Evolutionary conservation across 192 early-diverging fungal genomes (phyloP), one percentile per base, ranked within the genome.

Genomic region (Backusella westeae): DNA sequence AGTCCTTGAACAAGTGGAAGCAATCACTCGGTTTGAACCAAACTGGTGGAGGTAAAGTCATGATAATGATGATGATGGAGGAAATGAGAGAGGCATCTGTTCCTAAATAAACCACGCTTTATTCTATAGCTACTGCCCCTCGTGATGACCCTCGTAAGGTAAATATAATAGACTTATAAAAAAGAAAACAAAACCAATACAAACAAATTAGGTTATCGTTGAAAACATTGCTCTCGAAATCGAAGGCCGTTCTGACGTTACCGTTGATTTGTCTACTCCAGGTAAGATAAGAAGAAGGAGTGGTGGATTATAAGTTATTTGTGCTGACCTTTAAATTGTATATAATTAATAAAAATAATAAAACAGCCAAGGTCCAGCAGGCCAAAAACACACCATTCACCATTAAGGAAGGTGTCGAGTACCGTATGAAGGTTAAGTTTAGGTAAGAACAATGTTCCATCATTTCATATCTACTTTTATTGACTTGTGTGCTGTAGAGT

Each of bases 1-100:
- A 96, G 82, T 95, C 96, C n/a, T 89, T 99, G 36, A 85, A 88
- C 71, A 97, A 96, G 85, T 99, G 98, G 98, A 99, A 99, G 88
- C 92, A 91, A 74, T 95, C 94, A 21, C 90, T 99, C 59, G 98
- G 98, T 36, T 83, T 99, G 42, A 80, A 75, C 71, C 78, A 75
- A 21, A 77, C 85, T 36, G 23, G 86, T 85, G 88, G 89, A 90
- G 84, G 83, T 81, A 69, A 21, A 41, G 65, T 44, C 7, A 53
- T 53, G n/a, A 53, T 53, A 7, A 12, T 46, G 17, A 46, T 46
- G 15, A 8, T 21, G 52, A 39, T 39, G 38, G 53, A 26, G 53
- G 53, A 19, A 59, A 23, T 59, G 23, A 68, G 6, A 34, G 17
- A 36, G 17, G 15, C 32, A 35, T 68, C 67, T 35, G 10, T 2